Base-by-base conservation (phyloP, 352 stramenopile genomes). In the Phytophthora chlamydospora region DNA sequence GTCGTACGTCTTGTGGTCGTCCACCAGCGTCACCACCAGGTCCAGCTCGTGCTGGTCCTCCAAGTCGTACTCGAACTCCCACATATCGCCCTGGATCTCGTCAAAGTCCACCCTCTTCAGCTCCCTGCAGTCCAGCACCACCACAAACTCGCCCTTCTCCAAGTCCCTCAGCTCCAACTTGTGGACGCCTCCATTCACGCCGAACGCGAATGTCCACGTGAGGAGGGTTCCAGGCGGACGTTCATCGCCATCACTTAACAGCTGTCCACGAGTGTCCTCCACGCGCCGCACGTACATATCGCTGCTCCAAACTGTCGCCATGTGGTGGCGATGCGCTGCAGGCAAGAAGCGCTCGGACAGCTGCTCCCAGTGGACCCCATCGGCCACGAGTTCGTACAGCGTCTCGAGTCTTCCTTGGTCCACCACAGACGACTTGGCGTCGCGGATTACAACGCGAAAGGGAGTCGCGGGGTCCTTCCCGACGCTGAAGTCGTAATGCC, bases 181-280 rank as follows among this genome's bases (percentile, higher is more conserved):
- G 68, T 95, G 85, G 56, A 95, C 62, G 29, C 70, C 85, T 19
- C 84, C 84, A 54, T 84, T 75, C 38, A 88, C 67, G 2, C 87
- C 87, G 57, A 94, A 95, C 34, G 85, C 80, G 61, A 95, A 92
- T n/a, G 83, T 89, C 87, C 87, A 95, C 11, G 78, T 78, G 7
- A 83, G 42, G 47, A 88, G 35, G 55, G 55, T 66, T n/a, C 84
- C 72, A 29, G 79, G 52, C 12, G 70, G 73, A 59, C 69, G 57
- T n/a, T 71, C 50, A 35, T 69, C 71, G 27, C 82, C 70, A 19
- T 83, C 74, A 46, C 61, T 80, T 39, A 69, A 56, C 32, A 90
- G 44, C 32, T 78, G 66, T 3, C 78, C 78, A 24, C 62, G 49
- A 14, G 80, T 75, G 27, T 88, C 70, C 21, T 73, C 67, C 27